Evolutionary conservation across 495 filamentous ascomycete genomes (phyloP), one percentile per base, ranked within the genome.

Genomic region (Penicillium parvum): DNA sequence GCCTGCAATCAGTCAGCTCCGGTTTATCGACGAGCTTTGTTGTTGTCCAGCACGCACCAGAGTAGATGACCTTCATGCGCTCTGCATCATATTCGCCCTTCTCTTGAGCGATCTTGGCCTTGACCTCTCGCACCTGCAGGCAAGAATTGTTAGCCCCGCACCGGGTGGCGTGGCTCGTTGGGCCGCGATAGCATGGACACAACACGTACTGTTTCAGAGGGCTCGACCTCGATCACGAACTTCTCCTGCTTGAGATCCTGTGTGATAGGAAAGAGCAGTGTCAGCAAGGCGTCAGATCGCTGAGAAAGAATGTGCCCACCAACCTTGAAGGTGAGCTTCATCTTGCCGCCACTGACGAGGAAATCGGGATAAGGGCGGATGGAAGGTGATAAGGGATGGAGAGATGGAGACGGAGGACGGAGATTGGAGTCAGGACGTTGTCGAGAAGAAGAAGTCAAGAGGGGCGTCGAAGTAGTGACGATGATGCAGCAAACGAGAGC

Each of bases 211-310:
- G 86, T 87, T 61, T 95, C 90, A 44, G 85, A 84, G 40, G 90
- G 88, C 64, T 97, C 92, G 45, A 84, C 87, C 53, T 97, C 91
- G 70, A 98, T 83, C 45, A 81, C 76, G 65, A 98, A 98, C 76
- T 96, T 96, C 60, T 96, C 87, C 63, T 97, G 91, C 74, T 96
- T 96, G 57, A 98, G 75, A 70, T 98, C 92, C 90, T 94, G 50
- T 22, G 47, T 19, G 40, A 29, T 22, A 40, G 29, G 40, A 45
- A 32, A 29, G 47, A 47, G 19, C 10, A 18, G 28, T 7, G 41
- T 62, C 47, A 64, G 51, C 32, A 10, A 27, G 23, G 15, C 17
- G 17, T 30, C 23, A 15, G 11, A 17, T n/a, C n/a, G n/a, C n/a
- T n/a, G n/a, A n/a, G n/a, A 35, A 39, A 28, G 42, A 49, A 32